Percentiles rank a stretch among this genome's conserved stretches.
These are phyloP conservation scores for Candida schatavii DNA, from an alignment of 805 yeast genomes.

Conservation along the genomic window DNA sequence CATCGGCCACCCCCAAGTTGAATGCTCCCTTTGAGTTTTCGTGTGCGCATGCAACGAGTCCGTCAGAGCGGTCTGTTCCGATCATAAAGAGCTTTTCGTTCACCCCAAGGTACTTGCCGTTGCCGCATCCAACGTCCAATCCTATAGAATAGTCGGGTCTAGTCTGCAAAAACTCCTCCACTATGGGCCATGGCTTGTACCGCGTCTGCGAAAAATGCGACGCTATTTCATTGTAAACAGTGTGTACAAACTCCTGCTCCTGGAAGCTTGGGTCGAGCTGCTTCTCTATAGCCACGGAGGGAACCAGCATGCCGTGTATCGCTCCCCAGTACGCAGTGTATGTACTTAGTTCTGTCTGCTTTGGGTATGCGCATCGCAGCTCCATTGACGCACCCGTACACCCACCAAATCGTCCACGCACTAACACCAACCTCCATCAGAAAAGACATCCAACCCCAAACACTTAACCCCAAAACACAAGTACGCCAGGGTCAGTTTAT, in stretches of 20 bases:
- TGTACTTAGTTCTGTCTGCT: too few relatives aligned
- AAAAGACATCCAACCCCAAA: too few relatives aligned
- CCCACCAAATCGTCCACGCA: too few relatives aligned
- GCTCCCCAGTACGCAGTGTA: too few relatives aligned
- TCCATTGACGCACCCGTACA: too few relatives aligned
- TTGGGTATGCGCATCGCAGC: too few relatives aligned
- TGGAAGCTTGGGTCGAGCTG: conserved; percentile 48
- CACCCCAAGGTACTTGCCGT: conserved; percentile 83
- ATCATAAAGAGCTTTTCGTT: conserved; percentile 66
- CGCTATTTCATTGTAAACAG: conserved; percentile 92
- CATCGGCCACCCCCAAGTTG: conserved; percentile 80
- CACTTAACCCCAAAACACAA: too few relatives aligned
- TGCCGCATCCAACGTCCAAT: conserved; percentile 95
- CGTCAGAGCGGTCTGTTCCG: conserved; percentile 74
- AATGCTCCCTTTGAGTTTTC: conserved; percentile 34
- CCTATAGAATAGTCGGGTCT: conserved; percentile 64
- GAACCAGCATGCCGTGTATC: conserved; percentile 33
- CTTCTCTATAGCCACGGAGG: conserved; percentile 26
- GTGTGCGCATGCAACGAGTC: conserved; percentile 63
- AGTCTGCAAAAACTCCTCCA: conserved; percentile 59
- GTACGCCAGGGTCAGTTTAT: too few relatives aligned
- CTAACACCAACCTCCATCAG: too few relatives aligned
- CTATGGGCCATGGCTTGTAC: conserved; percentile 98
- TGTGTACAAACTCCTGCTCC: conserved; percentile 81
- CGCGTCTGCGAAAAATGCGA: conserved; percentile 90